Conservation (phyloP, 2,329 filamentous ascomycete species). For the Waltergamsia citrina region DNA sequence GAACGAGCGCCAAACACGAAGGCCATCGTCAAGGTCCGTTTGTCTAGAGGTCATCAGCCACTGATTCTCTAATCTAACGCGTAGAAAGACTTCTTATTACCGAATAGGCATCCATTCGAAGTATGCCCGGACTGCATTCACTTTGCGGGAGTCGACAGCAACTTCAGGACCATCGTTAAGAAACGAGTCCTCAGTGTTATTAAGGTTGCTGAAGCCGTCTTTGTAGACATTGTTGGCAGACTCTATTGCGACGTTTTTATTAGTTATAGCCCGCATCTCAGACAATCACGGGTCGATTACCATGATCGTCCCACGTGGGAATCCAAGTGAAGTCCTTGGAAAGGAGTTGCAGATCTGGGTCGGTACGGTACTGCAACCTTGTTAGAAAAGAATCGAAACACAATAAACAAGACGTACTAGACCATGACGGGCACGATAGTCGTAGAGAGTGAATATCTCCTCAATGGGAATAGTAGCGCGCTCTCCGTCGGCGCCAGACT, state of each 20-base stretch:
- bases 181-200: conserved; percentile 61
- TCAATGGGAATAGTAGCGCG: conserved; percentile 15
- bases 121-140: conserved; percentile 63
- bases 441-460: conserved; percentile 24
- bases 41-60: conserved; percentile 33
- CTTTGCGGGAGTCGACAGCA: conserved; percentile 64
- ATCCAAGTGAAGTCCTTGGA: conserved; percentile 33
- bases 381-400: not conserved
- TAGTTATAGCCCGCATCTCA: not conserved
- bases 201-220: conserved; percentile 49
- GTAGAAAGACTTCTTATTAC: conserved; percentile 6
- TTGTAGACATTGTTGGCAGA: conserved; percentile 57
- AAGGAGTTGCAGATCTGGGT: conserved; percentile 29
- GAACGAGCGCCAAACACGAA: conserved; percentile 60
- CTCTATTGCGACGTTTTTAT: conserved; percentile 20
- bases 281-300: conserved; percentile 30
- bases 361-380: conserved; percentile 23
- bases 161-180: conserved; percentile 41
- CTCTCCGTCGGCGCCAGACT: conserved; percentile 35
- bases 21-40: conserved; percentile 58
- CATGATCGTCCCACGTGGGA: conserved; percentile 36
- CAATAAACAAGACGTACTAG: conserved; percentile 13
- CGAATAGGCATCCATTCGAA: conserved; percentile 47
- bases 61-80: too few species aligned
- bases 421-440: conserved; percentile 31